Conservation (phyloP, 108 stramenopile species). For the Discostella pseudostelligera region DNA sequence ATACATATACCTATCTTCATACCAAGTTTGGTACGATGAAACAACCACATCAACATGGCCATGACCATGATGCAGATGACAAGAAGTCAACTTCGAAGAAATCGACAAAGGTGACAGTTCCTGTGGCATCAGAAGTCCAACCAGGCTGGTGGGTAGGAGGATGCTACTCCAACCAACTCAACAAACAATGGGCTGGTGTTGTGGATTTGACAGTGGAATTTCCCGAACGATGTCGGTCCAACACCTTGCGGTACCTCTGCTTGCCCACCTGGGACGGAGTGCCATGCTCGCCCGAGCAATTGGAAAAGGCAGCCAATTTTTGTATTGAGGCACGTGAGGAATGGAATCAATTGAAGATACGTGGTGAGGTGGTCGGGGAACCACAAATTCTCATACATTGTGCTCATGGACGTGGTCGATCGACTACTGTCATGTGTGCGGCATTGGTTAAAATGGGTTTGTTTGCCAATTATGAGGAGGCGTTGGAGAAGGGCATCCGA, state of each 20-base stretch:
- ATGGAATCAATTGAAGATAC: slow-evolving; percentile 42
- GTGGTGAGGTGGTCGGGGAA: slow-evolving; percentile 54
- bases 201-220: slow-evolving; percentile 90
- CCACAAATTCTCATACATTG: slow-evolving; percentile 74
- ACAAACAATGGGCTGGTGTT: slow-evolving; percentile 79
- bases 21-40: slow-evolving; percentile 47
- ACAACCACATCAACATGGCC: too few relatives aligned
- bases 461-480: slow-evolving; percentile 77
- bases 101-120: slow-evolving; percentile 51
- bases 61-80: slow-evolving; percentile 1
- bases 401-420: slow-evolving; percentile 81
- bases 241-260: slow-evolving; percentile 61
- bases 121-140: slow-evolving; percentile 80
- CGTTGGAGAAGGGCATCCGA: slow-evolving; percentile 81
- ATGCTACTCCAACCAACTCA: slow-evolving; percentile 72
- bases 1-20: slow-evolving; percentile 75
- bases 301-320: slow-evolving; percentile 80
- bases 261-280: slow-evolving; percentile 88
- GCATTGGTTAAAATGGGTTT: slow-evolving; percentile 83
- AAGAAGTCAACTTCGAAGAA: slow-evolving; percentile 46
- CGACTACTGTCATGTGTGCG: slow-evolving; percentile 85
- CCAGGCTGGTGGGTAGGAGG: slow-evolving; percentile 89
- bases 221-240: slow-evolving; percentile 65
- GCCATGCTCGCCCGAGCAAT: slow-evolving; percentile 70
- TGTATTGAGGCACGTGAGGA: slow-evolving; percentile 59